Percentiles rank a stretch among this genome's conserved stretches.
phyloP scores from a whole-genome alignment of 2,329 filamentous ascomycete species.

The Septoria petroselini region DNA sequence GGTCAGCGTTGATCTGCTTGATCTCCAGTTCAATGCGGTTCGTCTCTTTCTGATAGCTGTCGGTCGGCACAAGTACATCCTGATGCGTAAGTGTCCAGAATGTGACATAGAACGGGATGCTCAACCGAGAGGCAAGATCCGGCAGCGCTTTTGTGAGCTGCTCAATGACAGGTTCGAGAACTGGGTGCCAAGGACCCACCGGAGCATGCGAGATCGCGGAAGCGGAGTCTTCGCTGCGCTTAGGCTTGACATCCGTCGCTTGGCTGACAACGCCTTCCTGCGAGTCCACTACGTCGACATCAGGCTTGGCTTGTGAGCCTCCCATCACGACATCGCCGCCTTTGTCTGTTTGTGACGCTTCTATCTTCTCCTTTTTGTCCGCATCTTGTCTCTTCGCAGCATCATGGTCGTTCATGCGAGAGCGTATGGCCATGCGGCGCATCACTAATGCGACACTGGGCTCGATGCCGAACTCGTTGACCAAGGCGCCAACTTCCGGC shows the following conservation, averaged over 20 bases:
- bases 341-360: constrained; percentile 7
- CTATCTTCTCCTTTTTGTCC: constrained; percentile 32
- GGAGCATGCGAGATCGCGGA: constrained; percentile 10
- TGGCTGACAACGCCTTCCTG: no score
- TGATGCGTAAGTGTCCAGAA: constrained; percentile 90
- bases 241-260: background rate
- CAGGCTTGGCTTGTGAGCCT: constrained; percentile 29
- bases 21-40: constrained; percentile 65
- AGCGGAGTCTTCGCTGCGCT: constrained; percentile 1
- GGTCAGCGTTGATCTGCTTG: constrained; percentile 64
- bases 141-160: constrained; percentile 60
- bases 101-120: constrained; percentile 76
- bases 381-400: constrained; percentile 38
- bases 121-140: constrained; percentile 67
- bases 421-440: constrained; percentile 68
- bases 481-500: constrained; percentile 69
- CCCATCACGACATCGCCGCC: constrained; percentile 36
- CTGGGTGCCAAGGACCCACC: constrained; percentile 57
- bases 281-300: constrained; percentile 17
- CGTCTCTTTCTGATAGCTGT: constrained; percentile 75
- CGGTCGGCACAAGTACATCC: constrained; percentile 72
- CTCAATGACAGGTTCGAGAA: constrained; percentile 71
- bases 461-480: constrained; percentile 75
- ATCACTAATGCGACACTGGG: constrained; percentile 82
- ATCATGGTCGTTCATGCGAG: constrained; percentile 54